These are phyloP conservation scores for Talaromyces sp. DNA, from an alignment of 2,329 filamentous ascomycete genomes.

Conservation along the genomic window DNA sequence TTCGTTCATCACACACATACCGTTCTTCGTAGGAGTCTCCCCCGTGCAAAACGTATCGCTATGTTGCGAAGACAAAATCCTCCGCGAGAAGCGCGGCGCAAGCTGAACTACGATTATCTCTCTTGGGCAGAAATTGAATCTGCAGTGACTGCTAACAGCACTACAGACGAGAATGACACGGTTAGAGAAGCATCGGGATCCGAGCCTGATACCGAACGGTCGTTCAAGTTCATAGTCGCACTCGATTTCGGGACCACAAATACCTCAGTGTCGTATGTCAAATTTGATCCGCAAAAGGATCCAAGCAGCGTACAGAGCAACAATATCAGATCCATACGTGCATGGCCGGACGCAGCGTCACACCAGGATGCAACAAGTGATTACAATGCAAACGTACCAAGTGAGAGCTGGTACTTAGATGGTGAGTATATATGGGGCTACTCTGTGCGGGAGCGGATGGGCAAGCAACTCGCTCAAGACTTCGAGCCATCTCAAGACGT, in stretches of 20 bases:
- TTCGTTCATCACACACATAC: background rate
- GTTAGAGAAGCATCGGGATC: background rate
- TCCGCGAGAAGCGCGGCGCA: background rate
- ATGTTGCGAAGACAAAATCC: background rate
- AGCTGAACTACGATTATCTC: background rate
- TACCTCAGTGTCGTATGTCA: conserved; percentile 1
- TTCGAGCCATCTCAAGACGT: background rate
- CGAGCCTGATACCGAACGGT: background rate
- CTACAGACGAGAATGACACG: background rate
- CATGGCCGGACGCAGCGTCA: background rate
- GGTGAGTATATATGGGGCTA: conserved; percentile 5
- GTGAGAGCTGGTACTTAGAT: conserved; percentile 2
- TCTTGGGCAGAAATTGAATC: background rate
- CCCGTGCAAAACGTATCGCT: background rate
- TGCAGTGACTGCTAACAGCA: background rate
- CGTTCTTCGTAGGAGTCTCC: background rate
- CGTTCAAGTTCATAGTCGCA: conserved; percentile 2
- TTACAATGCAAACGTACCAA: background rate
- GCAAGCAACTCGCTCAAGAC: background rate
- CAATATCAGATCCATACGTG: background rate
- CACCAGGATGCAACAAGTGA: background rate
- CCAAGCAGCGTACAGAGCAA: background rate
- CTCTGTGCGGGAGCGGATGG: background rate
- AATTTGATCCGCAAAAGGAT: background rate
- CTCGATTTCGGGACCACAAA: conserved; percentile 8